Evolutionary conservation across 1,139 yeast species (phyloP), one percentile per base, ranked within the genome.

Genomic region (Schwanniomyces etchellsii): DNA sequence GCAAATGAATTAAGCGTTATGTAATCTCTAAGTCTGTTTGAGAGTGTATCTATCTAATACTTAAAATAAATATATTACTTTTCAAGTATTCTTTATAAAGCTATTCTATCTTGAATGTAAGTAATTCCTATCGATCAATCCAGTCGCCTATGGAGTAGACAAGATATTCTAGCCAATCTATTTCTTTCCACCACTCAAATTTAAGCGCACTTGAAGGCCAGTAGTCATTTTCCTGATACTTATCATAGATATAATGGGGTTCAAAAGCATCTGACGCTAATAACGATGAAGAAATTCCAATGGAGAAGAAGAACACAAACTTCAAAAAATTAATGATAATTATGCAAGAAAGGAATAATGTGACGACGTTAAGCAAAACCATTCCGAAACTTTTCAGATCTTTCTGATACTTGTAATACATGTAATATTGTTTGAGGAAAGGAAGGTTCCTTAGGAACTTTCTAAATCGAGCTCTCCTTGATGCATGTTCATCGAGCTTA

Each of bases 1-100:
- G 80, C 86, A 93, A 68, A 85, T 84, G 94, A 83, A 82, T 88
- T 83, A 81, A 70, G 60, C 35, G 33, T 16, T 16, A 18, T 24
- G 24, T 18, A 16, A 28, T 18, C n/a, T 18, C 21, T n/a, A 7
- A 7, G 7, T 7, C 21, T 7, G 7, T 18, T 18, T 18, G 21
- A 16, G 26, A 14, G 14, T 28, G 10, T 26, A 30, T 24, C 25
- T 31, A 25, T 24, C 24, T 25, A 16, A 22, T 23, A 20, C 23
- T 28, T 31, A 20, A 31, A 16, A 15, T 24, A 17, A 16, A 15
- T 23, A 30, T 18, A 24, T 30, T 28, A 24, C 26, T 18, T 23
- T 24, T 28, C 24, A 26, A 28, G 24, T 31, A 22, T n/a, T 34
- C 6, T 23, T 7, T 23, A 23, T 23, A 31, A 20, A 23, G n/a